Evolutionary conservation across 1,284 basidiomycete genomes (phyloP).

Genomic region (Ceratobasidium sp.): DNA sequence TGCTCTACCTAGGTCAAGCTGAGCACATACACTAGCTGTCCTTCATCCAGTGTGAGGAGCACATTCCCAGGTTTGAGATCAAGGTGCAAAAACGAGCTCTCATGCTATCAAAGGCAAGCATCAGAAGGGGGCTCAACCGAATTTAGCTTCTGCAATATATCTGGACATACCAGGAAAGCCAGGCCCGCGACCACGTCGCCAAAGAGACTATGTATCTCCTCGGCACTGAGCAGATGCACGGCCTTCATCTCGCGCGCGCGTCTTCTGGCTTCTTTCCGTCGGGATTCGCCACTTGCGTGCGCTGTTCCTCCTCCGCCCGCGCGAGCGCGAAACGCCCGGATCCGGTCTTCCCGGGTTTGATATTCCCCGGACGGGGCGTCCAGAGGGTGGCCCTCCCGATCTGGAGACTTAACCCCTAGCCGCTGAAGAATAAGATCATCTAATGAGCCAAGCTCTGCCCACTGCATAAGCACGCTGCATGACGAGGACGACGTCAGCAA

Average conservation of each 20-base stretch:
- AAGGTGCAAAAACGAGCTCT: conserved; percentile 85
- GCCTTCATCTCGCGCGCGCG: conserved; percentile 55
- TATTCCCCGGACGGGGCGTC: conserved; percentile 46
- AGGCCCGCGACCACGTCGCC: conserved; percentile 79
- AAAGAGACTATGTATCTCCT: conserved; percentile 80
- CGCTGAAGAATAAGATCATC: conserved; percentile 30
- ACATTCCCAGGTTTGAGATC: conserved; percentile 95
- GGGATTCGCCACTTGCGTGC: conserved; percentile 50
- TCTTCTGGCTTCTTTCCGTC: conserved; percentile 41
- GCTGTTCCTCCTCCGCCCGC: conserved; percentile 66
- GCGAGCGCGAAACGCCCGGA: conserved; percentile 74
- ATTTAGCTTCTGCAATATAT: neutral
- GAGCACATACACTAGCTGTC: conserved; percentile 71
- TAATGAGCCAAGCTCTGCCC: conserved; percentile 77
- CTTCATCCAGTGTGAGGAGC: conserved; percentile 89
- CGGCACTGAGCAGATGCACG: conserved; percentile 78
- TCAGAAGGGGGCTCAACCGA: neutral
- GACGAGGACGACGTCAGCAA: neutral
- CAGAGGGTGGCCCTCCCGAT: conserved; percentile 38
- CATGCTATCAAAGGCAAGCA: conserved; percentile 62
- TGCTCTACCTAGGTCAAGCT: too few species aligned
- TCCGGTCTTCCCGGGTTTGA: conserved; percentile 69
- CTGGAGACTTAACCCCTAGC: conserved; percentile 46
- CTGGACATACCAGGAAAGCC: conserved; percentile 74
- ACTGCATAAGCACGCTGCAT: conserved; percentile 86